Base-by-base conservation (phyloP, 2,329 filamentous ascomycete genomes). In the Cordyceps pruinosa region DNA sequence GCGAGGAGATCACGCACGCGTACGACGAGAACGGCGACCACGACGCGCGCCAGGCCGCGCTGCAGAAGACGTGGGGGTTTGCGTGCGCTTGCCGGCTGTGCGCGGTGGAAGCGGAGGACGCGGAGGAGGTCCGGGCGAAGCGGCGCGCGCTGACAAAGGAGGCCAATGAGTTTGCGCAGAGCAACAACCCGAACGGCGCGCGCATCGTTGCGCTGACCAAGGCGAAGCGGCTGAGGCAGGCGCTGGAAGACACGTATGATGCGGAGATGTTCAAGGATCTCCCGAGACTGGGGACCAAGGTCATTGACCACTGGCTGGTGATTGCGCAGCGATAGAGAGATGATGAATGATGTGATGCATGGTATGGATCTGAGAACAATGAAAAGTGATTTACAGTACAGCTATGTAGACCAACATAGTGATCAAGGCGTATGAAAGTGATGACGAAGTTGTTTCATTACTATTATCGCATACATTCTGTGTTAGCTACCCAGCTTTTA, bases 81-180 rank as follows among this genome's bases (percentile, higher is more conserved):
- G 59, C 66, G 12, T 76, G 73, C 46, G 28, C 46, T 0, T 76
- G 74, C 47, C 41, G 44, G 5, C 65, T 76, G 1, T 76, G 73
- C 48, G 51, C 37, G 0, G 68, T 63, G 1, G 72, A 75, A 25
- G 61, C 60, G 34, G 44, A 42, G 1, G 68, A 70, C 19, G 46
- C 44, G 2, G 54, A 59, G 0, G 53, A 32, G 4, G 7, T 65
- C 35, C 44, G 66, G 4, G 59, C 58, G 41, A 61, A 39, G 56
- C 62, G 70, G 1, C 52, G 47, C 0, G 57, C 63, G 34, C 52
- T 66, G 1, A 59, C 61, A 1, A 60, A 59, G 0, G 66, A 67
- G 15, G 65, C 60, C 2, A 57, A 61, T 12, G 45, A 17, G 0
- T 70, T 70, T 45, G 37, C 61, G 2, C 42, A 58, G 10, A 60